Evolutionary conservation across 2,329 filamentous ascomycete species (phyloP), one percentile per base, ranked within the genome.

Genomic region (Microdochium trichocladiopsis): DNA sequence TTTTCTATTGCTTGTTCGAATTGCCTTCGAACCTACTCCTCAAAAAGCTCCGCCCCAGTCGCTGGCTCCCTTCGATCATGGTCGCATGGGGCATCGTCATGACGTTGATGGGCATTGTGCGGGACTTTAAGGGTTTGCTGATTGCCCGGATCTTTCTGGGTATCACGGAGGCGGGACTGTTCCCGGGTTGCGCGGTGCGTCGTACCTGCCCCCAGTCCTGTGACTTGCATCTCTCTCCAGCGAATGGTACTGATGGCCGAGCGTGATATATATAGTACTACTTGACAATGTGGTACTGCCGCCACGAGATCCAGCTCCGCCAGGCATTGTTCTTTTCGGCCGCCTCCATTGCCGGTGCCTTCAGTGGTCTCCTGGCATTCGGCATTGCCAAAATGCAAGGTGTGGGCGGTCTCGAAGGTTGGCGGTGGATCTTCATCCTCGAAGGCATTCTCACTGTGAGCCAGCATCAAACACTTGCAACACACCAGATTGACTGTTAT

Each of bases 301-400:
- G 79, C n/a, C 72, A 77, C 50, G 79, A 82, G 55, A 75, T 79
- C 25, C 76, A 79, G 51, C 63, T 78, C 22, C 71, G 79, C 1
- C 74, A 77, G 55, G 88, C 89, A 1, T 79, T 92, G 50, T 93
- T 94, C 76, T 95, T 93, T 72, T 88, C 86, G 0, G 88, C 88
- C 0, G 88, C 89, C 0, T 88, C 90, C 0, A 72, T 94, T 0
- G 88, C 89, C 0, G 90, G 90, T 1, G 89, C 85, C 0, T 90
- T 90, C 58, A 86, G 84, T 57, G 87, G 87, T 3, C 74, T 90
- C 2, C 72, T 90, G 1, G 87, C 87, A 0, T 87, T 82, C 41
- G 86, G 75, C 0, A 90, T 90, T 52, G 76, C 76, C 9, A 78
- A 86, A 51, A 88, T 90, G 84, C 74, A 84, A 50, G 86, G 85